These are phyloP conservation scores for Harringtonia aguacate DNA, from an alignment of 2,329 filamentous ascomycete species.

Conservation along the genomic window DNA sequence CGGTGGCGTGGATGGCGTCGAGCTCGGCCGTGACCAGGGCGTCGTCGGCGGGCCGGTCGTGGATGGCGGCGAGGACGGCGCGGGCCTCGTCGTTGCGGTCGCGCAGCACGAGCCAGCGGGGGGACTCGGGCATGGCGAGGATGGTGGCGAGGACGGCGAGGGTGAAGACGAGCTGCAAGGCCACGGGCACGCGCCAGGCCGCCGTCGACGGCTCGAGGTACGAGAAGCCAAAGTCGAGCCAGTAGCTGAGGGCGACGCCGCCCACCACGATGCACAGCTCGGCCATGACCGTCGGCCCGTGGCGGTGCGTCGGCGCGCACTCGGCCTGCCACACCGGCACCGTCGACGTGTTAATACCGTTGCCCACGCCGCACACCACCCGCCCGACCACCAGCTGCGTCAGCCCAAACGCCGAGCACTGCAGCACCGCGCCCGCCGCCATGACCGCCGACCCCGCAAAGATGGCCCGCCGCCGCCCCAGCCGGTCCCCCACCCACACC, in stretches of 20 bases:
- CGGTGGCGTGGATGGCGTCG: slow-evolving; percentile 1
- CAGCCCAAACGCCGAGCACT: slow-evolving; percentile 22
- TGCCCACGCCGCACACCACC: slow-evolving; percentile 27
- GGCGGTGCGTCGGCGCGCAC: slow-evolving; percentile 16
- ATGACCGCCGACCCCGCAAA: slow-evolving; percentile 22
- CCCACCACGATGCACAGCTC: slow-evolving; percentile 21
- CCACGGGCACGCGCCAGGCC: slow-evolving; percentile 33
- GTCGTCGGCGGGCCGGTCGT: slow-evolving; percentile 14
- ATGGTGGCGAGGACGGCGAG: slow-evolving; percentile 22
- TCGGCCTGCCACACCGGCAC: slow-evolving; percentile 27
- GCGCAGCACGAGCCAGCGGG: slow-evolving; percentile 31
- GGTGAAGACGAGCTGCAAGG: slow-evolving; percentile 30
- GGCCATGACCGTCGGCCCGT: slow-evolving; percentile 22
- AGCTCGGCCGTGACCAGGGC: slow-evolving; percentile 10
- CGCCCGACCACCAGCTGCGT: slow-evolving; percentile 31
- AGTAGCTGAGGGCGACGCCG: slow-evolving; percentile 23
- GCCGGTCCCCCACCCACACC: slow-evolving; percentile 21
- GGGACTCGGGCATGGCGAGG: slow-evolving; percentile 30
- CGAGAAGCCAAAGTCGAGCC: slow-evolving; percentile 29
- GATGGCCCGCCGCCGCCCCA: slow-evolving; percentile 23
- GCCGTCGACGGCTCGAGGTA: slow-evolving; percentile 9
- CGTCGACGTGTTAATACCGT: slow-evolving; percentile 21
- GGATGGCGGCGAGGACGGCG: slow-evolving; percentile 18
- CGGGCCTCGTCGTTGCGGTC: slow-evolving; percentile 21
- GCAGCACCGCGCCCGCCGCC: slow-evolving; percentile 22